phyloP scores from a whole-genome alignment of 495 filamentous ascomycete species.

The Penicillium angulare region DNA sequence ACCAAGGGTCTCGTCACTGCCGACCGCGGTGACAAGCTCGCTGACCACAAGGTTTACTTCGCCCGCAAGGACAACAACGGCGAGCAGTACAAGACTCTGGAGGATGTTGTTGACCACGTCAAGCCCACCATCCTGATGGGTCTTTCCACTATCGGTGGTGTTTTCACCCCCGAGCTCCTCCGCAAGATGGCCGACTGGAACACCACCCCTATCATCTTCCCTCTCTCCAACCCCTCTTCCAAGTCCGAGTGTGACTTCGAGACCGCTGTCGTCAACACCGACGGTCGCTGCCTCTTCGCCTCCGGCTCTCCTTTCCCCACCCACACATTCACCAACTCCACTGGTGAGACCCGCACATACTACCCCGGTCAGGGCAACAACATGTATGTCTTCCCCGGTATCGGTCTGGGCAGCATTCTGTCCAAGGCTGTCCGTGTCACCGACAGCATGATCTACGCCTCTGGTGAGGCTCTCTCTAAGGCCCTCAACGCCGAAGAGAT shows the following conservation, averaged over 20 bases:
- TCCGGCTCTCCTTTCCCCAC: conserved; percentile 90
- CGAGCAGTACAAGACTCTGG: conserved; percentile 83
- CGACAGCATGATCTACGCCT: conserved; percentile 91
- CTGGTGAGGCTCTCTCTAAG: conserved; percentile 75
- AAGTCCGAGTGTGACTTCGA: conserved; percentile 98
- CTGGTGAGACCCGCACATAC: conserved; percentile 65
- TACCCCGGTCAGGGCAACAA: conserved; percentile 92
- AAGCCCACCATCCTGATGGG: conserved; percentile 93
- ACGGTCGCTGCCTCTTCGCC: conserved; percentile 88
- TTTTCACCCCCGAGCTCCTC: conserved; percentile 88
- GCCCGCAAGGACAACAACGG: conserved; percentile 90
- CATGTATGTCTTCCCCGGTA: conserved; percentile 96
- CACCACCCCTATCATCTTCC: conserved; percentile 84
- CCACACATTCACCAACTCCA: conserved; percentile 56
- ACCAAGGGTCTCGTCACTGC: conserved; percentile 92
- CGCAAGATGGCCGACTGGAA: conserved; percentile 81
- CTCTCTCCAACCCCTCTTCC: conserved; percentile 87
- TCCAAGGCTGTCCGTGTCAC: conserved; percentile 85
- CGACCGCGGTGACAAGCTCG: conserved; percentile 90
- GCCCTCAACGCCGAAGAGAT: conserved; percentile 79
- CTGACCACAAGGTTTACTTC: conserved; percentile 98
- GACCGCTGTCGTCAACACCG: conserved; percentile 82
- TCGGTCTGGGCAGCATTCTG: conserved; percentile 92
- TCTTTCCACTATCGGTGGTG: conserved; percentile 88
- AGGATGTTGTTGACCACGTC: conserved; percentile 90